Percentiles rank a stretch among this genome's conserved stretches.
phyloP scores from a whole-genome alignment of 176 grass and related monocot genomes.

The Raddia distichophylla region DNA sequence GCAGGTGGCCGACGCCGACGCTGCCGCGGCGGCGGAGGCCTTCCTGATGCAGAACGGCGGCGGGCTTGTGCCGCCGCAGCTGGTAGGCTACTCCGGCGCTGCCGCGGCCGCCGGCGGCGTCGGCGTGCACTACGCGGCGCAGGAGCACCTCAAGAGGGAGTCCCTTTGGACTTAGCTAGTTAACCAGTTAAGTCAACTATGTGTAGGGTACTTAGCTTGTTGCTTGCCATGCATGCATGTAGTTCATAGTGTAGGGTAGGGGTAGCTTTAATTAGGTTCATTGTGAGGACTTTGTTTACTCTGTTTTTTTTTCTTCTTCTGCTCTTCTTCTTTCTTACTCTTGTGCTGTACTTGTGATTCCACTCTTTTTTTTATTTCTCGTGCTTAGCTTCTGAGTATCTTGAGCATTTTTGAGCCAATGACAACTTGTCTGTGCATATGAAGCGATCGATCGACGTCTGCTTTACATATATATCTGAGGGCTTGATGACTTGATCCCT shows the following conservation, averaged over 20 bases:
- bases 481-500: not conserved
- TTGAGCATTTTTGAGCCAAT: too few species aligned
- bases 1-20: constrained; percentile 23
- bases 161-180: constrained; percentile 75
- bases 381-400: too few species aligned
- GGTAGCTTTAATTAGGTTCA: constrained; percentile 32
- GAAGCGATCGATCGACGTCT: too few species aligned
- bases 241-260: constrained; percentile 16
- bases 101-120: constrained; percentile 40
- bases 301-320: not conserved
- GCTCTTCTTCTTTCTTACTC: not conserved
- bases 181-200: constrained; percentile 30
- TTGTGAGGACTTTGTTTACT: not conserved
- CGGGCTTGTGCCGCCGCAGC: constrained; percentile 30
- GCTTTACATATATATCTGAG: too few species aligned
- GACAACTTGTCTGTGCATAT: too few species aligned
- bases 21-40: constrained; percentile 39
- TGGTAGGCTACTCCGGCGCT: constrained; percentile 53
- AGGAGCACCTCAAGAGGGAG: constrained; percentile 81
- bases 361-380: too few species aligned
- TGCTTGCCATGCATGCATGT: constrained; percentile 5
- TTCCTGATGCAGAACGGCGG: constrained; percentile 62
- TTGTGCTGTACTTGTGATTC: constrained; percentile 1
- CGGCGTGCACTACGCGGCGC: constrained; percentile 38
- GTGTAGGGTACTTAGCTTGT: constrained; percentile 16